These are phyloP conservation scores for Suhomyces choctaworum DNA, from an alignment of 1,139 yeast species.

Conservation along the genomic window DNA sequence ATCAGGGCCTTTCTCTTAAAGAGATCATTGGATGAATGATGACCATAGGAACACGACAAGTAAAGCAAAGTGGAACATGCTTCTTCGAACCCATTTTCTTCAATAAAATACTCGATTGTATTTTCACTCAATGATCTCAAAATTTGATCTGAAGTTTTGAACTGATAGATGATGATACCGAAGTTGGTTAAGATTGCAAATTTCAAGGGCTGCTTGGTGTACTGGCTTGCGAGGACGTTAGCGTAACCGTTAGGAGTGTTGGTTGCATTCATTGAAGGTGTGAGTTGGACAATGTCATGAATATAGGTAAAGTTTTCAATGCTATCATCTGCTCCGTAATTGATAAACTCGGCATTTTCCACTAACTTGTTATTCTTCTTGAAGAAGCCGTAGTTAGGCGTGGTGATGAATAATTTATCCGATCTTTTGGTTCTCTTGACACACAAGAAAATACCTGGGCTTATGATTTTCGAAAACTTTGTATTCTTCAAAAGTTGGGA, in stretches of 20 bases:
- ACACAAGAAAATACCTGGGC: constrained; percentile 79
- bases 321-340: constrained; percentile 47
- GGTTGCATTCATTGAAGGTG: constrained; percentile 72
- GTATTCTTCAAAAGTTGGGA: constrained; percentile 49
- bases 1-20: constrained; percentile 51
- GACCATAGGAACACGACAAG: constrained; percentile 72
- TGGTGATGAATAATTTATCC: constrained; percentile 66
- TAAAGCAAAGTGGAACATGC: constrained; percentile 86
- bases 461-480: constrained; percentile 54
- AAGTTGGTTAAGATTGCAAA: constrained; percentile 81
- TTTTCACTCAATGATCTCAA: constrained; percentile 70
- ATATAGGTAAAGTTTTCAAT: constrained; percentile 39
- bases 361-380: constrained; percentile 68
- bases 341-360: constrained; percentile 79
- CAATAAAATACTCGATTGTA: constrained; percentile 47
- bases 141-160: constrained; percentile 77
- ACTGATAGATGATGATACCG: constrained; percentile 74
- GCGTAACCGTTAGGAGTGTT: constrained; percentile 75
- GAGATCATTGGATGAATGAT: constrained; percentile 50
- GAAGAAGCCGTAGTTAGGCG: constrained; percentile 81
- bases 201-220: constrained; percentile 59
- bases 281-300: constrained; percentile 70
- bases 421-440: constrained; percentile 46
- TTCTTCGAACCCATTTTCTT: constrained; percentile 59
- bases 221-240: constrained; percentile 84